Base-by-base conservation (phyloP, 2,329 filamentous ascomycete species). In the Colletotrichum euphorbiae region DNA sequence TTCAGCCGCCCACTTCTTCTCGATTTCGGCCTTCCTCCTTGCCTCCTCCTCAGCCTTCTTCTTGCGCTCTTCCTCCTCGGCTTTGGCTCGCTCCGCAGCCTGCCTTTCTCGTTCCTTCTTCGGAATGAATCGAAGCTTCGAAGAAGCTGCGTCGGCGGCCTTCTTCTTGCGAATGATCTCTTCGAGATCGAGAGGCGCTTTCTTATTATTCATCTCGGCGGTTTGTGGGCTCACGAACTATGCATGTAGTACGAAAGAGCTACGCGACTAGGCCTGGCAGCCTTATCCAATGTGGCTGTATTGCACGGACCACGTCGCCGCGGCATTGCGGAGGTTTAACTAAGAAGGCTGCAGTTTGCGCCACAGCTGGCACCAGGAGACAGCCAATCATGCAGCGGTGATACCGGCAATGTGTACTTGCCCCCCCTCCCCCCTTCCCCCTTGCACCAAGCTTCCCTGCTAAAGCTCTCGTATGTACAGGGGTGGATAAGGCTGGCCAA, bases 71-170 rank as follows among this genome's bases (percentile, higher is more conserved):
- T 90, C 88, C 69, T 88, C 85, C 51, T 91, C 86, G 80, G 94
- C 93, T 76, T 88, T 85, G 36, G 89, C 85, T 81, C 93, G 93
- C 75, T 97, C 92, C 15, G 93, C 84, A 33, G 93, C 93, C 28
- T 97, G 80, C 69, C 89, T 88, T 77, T 97, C 93, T 62, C 94
- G 88, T 77, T 97, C 88, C 36, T 91, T 91, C 82, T 92, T 96
- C 4, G 92, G 91, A 21, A 97, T 82, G 77, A 97, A 97, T 78
- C 93, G 94, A 5, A 94, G 94, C 84, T 96, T 97, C 62, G 93
- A 87, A 9, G 93, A 91, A 15, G 91, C 93, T 40, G 91, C 92
- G 79, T 96, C 93, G 31, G 92, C 91, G 70, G 93, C 93, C 76
- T 92, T 93, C 84, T 97, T 97, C 81, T 94, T 91, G 72, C 89